Conservation (phyloP, 257 asterid genomes). For the Euphrasia confusa region DNA sequence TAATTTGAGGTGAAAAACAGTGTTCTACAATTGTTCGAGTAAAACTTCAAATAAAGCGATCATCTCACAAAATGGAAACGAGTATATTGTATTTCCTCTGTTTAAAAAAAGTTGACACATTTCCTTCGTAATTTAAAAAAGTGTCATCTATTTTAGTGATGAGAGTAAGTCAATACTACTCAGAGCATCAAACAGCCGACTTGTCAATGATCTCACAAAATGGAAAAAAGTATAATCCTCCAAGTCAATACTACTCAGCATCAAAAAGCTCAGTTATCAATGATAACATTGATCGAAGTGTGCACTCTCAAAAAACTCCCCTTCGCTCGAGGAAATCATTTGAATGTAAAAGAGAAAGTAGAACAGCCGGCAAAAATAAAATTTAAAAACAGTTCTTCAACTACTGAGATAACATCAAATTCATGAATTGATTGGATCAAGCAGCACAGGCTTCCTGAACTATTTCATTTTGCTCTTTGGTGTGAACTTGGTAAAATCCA, state of each 20-base stretch:
- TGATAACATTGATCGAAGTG: constrained; percentile 23
- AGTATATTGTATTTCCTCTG: too few species aligned
- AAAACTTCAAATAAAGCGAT: too few species aligned
- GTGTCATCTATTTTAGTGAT: too few species aligned
- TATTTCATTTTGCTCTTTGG: constrained; percentile 62
- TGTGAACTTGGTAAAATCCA: constrained; percentile 66
- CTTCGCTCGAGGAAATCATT: not conserved
- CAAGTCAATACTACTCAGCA: not conserved
- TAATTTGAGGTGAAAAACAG: too few species aligned
- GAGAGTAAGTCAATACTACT: too few species aligned
- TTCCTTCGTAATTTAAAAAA: too few species aligned
- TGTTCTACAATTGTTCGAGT: too few species aligned
- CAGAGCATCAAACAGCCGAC: too few species aligned
- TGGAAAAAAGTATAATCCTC: not conserved
- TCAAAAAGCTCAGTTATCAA: constrained; percentile 25
- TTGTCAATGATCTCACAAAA: too few species aligned
- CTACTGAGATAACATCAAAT: constrained; percentile 2
- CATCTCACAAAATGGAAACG: too few species aligned
- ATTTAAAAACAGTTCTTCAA: not conserved
- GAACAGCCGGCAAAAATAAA: too few species aligned
- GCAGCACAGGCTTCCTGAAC: constrained; percentile 78
- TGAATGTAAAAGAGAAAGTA: not conserved
- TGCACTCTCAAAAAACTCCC: constrained; percentile 23
- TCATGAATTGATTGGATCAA: constrained; percentile 40
- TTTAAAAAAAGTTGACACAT: too few species aligned